Percentiles rank a stretch among this genome's conserved stretches.
Conservation (phyloP, 2,329 filamentous ascomycete species). For the Talaromyces sp. region DNA sequence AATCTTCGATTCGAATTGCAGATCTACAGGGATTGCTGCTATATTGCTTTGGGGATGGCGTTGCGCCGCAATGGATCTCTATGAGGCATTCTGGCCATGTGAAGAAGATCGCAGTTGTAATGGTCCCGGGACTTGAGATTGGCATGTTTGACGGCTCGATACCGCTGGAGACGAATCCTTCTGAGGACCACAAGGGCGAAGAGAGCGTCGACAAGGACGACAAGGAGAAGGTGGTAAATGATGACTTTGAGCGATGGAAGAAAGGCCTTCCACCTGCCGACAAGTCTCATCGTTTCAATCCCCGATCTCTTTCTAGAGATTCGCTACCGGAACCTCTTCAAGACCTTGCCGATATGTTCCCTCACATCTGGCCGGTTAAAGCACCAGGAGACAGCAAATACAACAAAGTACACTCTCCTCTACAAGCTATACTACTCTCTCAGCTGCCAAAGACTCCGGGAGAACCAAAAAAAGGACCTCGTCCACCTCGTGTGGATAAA, state of each 20-base stretch:
- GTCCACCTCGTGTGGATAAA: conserved; percentile 58
- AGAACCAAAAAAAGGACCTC: conserved; percentile 56
- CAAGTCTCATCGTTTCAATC: conserved; percentile 28
- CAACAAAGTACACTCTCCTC: conserved; percentile 76
- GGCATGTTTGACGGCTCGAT: conserved; percentile 73
- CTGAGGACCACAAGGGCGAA: conserved; percentile 15
- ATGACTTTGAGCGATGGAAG: conserved; percentile 36
- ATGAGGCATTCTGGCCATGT: conserved; percentile 53
- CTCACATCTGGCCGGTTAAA: conserved; percentile 82
- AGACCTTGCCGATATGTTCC: conserved; percentile 75
- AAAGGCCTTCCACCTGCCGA: conserved; percentile 31
- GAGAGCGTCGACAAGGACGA: conserved; percentile 5
- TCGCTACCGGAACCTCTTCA: conserved; percentile 49
- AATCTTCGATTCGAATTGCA: conserved; percentile 52
- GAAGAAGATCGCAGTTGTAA: conserved; percentile 75
- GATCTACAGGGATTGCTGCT: conserved; percentile 56
- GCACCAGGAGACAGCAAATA: conserved; percentile 80
- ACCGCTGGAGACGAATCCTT: conserved; percentile 23
- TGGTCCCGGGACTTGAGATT: conserved; percentile 87
- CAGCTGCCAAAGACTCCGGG: conserved; percentile 65
- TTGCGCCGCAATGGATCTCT: conserved; percentile 60
- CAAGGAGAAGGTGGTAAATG: conserved; percentile 17
- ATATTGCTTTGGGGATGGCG: conserved; percentile 58
- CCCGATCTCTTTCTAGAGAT: conserved; percentile 25
- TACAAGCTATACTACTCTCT: conserved; percentile 76